Percentiles rank a stretch among this genome's conserved stretches.
Conservation (phyloP, 2,329 filamentous ascomycete species). For the Fusarium goolgardi region DNA sequence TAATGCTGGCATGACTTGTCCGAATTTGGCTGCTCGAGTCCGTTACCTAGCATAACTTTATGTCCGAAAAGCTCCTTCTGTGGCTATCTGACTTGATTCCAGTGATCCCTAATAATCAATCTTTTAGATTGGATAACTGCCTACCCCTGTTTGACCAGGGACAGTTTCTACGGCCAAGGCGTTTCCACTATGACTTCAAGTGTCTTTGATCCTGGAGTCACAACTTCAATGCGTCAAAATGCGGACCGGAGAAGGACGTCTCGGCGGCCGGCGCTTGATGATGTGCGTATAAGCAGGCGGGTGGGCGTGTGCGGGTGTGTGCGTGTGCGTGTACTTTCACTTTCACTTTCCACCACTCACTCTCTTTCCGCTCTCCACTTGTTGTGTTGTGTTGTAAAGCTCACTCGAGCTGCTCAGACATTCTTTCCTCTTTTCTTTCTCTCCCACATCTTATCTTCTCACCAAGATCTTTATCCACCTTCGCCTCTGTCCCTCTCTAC, state of each 20-base stretch:
- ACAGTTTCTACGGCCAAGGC: conserved; percentile 23
- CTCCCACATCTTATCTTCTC: conserved; percentile 39
- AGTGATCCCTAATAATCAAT: conserved; percentile 19
- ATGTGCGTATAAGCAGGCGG: conserved; percentile 45
- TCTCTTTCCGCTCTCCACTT: conserved; percentile 34
- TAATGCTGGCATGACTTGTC: conserved; percentile 34
- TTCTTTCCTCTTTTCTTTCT: conserved; percentile 37
- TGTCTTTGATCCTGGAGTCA: conserved; percentile 24
- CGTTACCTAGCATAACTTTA: conserved; percentile 13
- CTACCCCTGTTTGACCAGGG: conserved; percentile 27
- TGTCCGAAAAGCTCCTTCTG: conserved; percentile 18
- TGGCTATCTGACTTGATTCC: conserved; percentile 25
- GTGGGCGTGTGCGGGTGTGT: conserved; percentile 44
- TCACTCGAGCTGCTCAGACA: conserved; percentile 40
- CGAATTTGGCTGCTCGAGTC: conserved; percentile 23
- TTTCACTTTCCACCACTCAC: conserved; percentile 37
- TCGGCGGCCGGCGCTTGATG: conserved; percentile 46
- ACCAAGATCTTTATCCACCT: conserved; percentile 27
- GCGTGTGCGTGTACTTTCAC: conserved; percentile 32
- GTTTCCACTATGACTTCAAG: conserved; percentile 27
- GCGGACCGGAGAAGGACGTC: conserved; percentile 37
- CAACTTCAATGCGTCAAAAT: conserved; percentile 30
- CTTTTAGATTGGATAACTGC: conserved; percentile 18
- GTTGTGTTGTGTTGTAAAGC: conserved; percentile 24
- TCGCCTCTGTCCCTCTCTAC: conserved; percentile 14